Base-by-base conservation (phyloP, 768 basidiomycete species). In the Naematelia encephala region DNA sequence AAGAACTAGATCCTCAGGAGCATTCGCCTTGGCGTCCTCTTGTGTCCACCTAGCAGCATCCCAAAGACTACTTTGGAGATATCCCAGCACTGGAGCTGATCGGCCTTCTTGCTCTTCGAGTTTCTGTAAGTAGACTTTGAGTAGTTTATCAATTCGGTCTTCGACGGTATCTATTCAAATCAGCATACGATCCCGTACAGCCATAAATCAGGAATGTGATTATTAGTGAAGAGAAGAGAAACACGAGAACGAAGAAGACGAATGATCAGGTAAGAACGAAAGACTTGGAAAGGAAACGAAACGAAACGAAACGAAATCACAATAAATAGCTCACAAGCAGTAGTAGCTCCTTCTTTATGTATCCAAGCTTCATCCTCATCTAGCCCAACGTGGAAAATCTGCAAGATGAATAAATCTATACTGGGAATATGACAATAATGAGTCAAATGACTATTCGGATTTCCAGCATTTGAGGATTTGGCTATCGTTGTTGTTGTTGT, bases 311-410 rank as follows among this genome's bases (percentile, higher is more conserved):
- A n/a, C n/a, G n/a, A n/a, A 51, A n/a, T 16, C 19, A 29, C 8
- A 22, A 39, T 30, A 16, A 43, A 22, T 44, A 22, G 26, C 21
- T 43, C 39, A 5, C 50, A 44, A 29, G n/a, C 34, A 8, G 34
- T 27, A 19, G 12, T 1, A 57, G 34, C 34, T 8, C 60, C 52
- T 44, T 56, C 59, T 16, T 55, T 52, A 19, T 51, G 42, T 4
- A 50, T 34, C 65, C 65, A 66, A 34, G 60, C 62, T 4, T 56
- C 51, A 28, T 64, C 63, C 54, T 57, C 49, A 44, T 67, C 69
- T 30, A 63, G 54, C 22, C 70, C 70, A 54, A 67, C 68, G 28
- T 72, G 62, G 58, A 68, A 68, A 19, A 67, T 57, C 30, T 64
- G 63, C 2, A 72, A 51, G 39, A 72, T 39, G 56, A 72, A 57